Conservation (phyloP, 768 basidiomycete species). For the Krasilnikovozyma curviuscula region DNA sequence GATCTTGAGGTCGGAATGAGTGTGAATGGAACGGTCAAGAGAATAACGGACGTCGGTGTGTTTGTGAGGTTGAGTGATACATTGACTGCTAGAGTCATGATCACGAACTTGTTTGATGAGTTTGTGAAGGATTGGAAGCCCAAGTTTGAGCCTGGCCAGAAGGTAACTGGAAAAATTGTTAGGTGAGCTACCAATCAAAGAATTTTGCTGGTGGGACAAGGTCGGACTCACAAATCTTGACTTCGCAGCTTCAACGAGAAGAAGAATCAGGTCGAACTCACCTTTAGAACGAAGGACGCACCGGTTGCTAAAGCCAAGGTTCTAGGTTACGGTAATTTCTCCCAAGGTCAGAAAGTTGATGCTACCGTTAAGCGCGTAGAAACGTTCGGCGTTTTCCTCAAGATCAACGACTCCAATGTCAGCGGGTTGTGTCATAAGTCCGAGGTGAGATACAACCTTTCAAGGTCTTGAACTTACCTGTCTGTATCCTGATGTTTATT, state of each 20-base stretch:
- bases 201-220: too few relatives aligned
- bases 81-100: conserved; percentile 82
- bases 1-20: conserved; percentile 52
- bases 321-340: conserved; percentile 34
- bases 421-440: conserved; percentile 88
- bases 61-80: conserved; percentile 68
- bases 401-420: conserved; percentile 64
- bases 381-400: conserved; percentile 79
- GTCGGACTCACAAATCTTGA: neutral
- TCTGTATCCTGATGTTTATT: neutral
- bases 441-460: conserved; percentile 35
- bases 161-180: conserved; percentile 70
- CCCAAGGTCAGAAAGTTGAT: conserved; percentile 59
- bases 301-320: conserved; percentile 13
- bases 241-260: conserved; percentile 43
- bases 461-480: neutral
- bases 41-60: conserved; percentile 62
- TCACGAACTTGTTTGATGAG: conserved; percentile 86
- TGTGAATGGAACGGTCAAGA: conserved; percentile 80
- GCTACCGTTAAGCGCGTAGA: conserved; percentile 65
- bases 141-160: conserved; percentile 54
- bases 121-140: conserved; percentile 92
- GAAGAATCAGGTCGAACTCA: conserved; percentile 71
- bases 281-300: conserved; percentile 36
- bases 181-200: too few relatives aligned